Evolutionary conservation across 1,139 yeast genomes (phyloP).

Genomic region (Hyphopichia buzzinii): DNA sequence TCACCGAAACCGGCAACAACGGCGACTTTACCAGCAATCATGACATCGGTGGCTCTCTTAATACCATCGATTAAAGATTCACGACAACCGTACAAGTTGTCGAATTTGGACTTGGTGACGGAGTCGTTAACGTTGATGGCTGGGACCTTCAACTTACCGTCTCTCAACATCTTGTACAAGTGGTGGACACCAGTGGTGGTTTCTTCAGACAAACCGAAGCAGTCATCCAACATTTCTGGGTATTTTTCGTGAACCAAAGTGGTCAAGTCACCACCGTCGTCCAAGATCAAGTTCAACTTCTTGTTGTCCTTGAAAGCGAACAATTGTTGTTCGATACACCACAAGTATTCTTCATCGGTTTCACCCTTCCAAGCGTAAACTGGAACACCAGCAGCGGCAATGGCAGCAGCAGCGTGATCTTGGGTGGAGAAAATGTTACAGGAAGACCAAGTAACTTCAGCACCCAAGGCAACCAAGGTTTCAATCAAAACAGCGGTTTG

Average conservation of each 20-base stretch:
- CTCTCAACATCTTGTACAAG: slow-evolving; percentile 94
- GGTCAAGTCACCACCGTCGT: slow-evolving; percentile 99
- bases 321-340: slow-evolving; percentile 99
- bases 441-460: slow-evolving; percentile 99
- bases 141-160: slow-evolving; percentile 91
- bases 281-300: slow-evolving; percentile 96
- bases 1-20: slow-evolving; percentile 99
- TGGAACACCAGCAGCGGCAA: slow-evolving; percentile 99
- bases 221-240: slow-evolving; percentile 95
- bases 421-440: slow-evolving; percentile 99
- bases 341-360: slow-evolving; percentile 98
- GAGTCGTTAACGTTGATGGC: slow-evolving; percentile 99
- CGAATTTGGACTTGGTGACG: slow-evolving; percentile 99
- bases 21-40: slow-evolving; percentile 99
- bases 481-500: slow-evolving; percentile 99
- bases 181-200: slow-evolving; percentile 99
- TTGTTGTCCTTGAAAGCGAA: slow-evolving; percentile 96
- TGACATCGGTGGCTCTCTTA: slow-evolving; percentile 99
- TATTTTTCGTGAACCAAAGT: slow-evolving; percentile 95
- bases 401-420: slow-evolving; percentile 99
- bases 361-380: slow-evolving; percentile 99
- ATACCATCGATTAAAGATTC: slow-evolving; percentile 98
- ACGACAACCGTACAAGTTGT: slow-evolving; percentile 99
- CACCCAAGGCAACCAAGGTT: slow-evolving; percentile 96
- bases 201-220: slow-evolving; percentile 98